Base-by-base conservation (phyloP, 148 eudicot genomes). In the Chenopodium suecicum region DNA sequence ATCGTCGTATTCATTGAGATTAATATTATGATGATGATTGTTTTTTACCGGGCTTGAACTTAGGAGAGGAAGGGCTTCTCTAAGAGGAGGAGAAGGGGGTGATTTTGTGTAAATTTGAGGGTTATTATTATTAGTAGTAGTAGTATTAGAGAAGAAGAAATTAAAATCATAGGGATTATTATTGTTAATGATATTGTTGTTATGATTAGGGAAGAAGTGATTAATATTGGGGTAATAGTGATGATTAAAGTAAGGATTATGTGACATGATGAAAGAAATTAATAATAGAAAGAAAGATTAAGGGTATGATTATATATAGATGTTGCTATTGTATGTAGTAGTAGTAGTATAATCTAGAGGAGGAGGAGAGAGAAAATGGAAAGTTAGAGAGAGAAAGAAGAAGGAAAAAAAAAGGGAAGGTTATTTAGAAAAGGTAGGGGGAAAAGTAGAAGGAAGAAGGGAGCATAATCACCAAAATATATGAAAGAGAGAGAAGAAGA, bases 41-140 rank as follows among this genome's bases (percentile, higher is more conserved):
- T 80, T 82, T 79, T 65, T 86, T 77, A 83, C 78, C 47, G 91
- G 88, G 85, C 89, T 87, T 71, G 82, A 78, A 27, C 81, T 86
- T 23, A 91, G 85, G 1, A 91, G 87, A 9, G 91, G 93, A 52
- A 91, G 93, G 54, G 89, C 90, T 86, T 91, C 90, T 79, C 79
- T 89, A 0, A 84, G 86, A 23, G 91, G 90, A 41, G 94, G 91
- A 73, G 94, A 90, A 14, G 89, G 85, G n/a, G 89, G 87, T 69
- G 91, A 80, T 34, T 67, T 76, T 31, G 31, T 41, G 44, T 41
- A 41, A 41, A 41, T 41, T 27, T 31, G 25, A 72, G 12, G 73
- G 23, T 41, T 41, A 44, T 29, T 31, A 25, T 41, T 76, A 52
- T 58, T 77, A 58, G 22, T 41, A 70, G 4, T 78, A 27, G 29